These are phyloP conservation scores for Macrolepiota albuminosa DNA, from an alignment of 768 basidiomycete genomes.

Conservation along the genomic window DNA sequence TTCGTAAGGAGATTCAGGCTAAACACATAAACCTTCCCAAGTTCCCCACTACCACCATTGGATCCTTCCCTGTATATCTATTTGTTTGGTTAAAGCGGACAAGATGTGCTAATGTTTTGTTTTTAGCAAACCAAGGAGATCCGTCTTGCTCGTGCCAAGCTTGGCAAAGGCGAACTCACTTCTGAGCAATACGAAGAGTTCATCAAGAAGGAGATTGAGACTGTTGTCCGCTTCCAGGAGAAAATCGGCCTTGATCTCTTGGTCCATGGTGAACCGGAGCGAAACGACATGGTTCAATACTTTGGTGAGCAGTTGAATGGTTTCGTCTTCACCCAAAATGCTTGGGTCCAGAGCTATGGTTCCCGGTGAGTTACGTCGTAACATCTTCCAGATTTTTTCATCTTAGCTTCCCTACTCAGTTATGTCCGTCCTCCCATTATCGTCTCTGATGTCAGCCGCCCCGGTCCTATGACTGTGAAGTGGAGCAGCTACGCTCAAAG, in stretches of 20 bases:
- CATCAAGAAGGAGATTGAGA: conserved; percentile 96
- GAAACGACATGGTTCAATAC: conserved; percentile 99
- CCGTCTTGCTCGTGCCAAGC: conserved; percentile 92
- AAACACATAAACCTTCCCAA: conserved; percentile 87
- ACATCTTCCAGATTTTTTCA: background rate
- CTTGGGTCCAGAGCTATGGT: conserved; percentile 99
- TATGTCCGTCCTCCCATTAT: conserved; percentile 99
- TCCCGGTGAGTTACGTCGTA: conserved; percentile 61
- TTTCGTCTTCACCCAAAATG: conserved; percentile 98
- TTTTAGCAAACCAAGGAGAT: conserved; percentile 97
- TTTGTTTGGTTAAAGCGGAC: background rate
- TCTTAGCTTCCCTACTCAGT: conserved; percentile 28
- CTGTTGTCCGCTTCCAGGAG: conserved; percentile 95
- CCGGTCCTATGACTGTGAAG: conserved; percentile 89
- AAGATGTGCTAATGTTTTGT: conserved; percentile 11
- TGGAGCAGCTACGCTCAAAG: conserved; percentile 98
- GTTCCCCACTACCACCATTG: conserved; percentile 98
- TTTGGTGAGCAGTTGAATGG: conserved; percentile 94
- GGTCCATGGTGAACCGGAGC: conserved; percentile 98
- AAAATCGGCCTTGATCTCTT: conserved; percentile 92
- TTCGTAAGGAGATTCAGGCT: conserved; percentile 84
- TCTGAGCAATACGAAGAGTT: conserved; percentile 89
- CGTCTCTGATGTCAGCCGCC: conserved; percentile 95
- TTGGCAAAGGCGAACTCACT: conserved; percentile 87
- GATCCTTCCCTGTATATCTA: conserved; percentile 86